A percentile compares a stretch with the other conserved stretches of the same genome.
Evolutionary conservation across 2,329 filamentous ascomycete genomes (phyloP).

Genomic region (Podosphaera leucotricha): DNA sequence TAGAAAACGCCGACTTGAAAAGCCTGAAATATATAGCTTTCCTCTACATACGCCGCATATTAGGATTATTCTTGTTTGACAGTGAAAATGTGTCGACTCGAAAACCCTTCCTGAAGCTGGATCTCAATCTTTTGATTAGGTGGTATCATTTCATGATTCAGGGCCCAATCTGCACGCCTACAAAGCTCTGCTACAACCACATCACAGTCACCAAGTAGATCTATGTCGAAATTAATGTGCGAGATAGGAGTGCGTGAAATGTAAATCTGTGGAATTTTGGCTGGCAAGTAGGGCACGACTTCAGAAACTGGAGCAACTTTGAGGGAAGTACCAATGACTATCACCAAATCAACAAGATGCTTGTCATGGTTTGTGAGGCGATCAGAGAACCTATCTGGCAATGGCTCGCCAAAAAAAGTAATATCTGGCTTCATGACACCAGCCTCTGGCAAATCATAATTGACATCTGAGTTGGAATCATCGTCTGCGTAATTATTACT

Average conservation of each 20-base stretch:
- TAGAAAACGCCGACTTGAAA: not conserved
- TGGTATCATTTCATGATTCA: constrained; percentile 68
- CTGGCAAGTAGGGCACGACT: constrained; percentile 57
- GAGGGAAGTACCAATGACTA: constrained; percentile 88
- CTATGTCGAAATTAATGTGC: constrained; percentile 90
- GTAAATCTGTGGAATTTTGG: constrained; percentile 72
- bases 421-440: constrained; percentile 95
- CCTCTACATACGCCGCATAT: not conserved
- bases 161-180: constrained; percentile 54
- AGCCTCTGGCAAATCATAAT: constrained; percentile 35
- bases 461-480: constrained; percentile 20
- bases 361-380: constrained; percentile 65
- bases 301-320: constrained; percentile 92
- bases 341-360: constrained; percentile 61
- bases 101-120: constrained; percentile 22
- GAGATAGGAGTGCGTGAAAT: constrained; percentile 64
- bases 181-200: constrained; percentile 73
- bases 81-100: constrained; percentile 22
- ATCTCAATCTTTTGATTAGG: constrained; percentile 36
- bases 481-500: constrained; percentile 8
- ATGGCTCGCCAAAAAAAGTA: constrained; percentile 84
- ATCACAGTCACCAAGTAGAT: constrained; percentile 88
- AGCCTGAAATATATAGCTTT: not conserved
- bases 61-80: constrained; percentile 1
- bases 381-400: constrained; percentile 62